These are phyloP conservation scores for Colletotrichum gloeosporioides DNA, from an alignment of 2,329 filamentous ascomycete genomes.

Conservation along the genomic window DNA sequence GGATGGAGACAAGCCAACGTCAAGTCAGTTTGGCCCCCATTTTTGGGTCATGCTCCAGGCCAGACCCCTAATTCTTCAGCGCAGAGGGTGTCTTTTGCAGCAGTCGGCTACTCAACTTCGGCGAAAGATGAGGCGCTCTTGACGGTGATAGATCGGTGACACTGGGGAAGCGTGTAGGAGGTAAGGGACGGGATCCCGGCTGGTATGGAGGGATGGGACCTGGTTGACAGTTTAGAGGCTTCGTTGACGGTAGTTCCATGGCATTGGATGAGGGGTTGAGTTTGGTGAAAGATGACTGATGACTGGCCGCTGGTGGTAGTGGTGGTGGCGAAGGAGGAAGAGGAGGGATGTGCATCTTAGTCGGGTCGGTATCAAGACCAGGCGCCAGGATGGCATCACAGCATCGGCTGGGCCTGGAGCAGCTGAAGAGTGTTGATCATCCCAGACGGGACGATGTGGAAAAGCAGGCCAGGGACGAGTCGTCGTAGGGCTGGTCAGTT, in stretches of 20 bases:
- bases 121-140: neutral
- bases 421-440: neutral
- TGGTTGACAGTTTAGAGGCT: neutral
- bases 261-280: neutral
- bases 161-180: neutral
- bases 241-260: neutral
- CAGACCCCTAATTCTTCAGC: neutral
- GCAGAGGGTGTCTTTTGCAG: neutral
- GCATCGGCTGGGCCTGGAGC: neutral
- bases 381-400: neutral
- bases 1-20: neutral
- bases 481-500: neutral
- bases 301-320: neutral
- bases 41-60: neutral
- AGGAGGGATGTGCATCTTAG: neutral
- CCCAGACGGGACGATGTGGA: neutral
- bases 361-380: neutral
- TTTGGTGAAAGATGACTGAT: neutral
- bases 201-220: neutral
- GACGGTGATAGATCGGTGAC: neutral
- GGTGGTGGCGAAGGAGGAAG: neutral
- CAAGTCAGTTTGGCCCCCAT: neutral
- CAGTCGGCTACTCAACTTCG: neutral
- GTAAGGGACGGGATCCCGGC: slow-evolving; percentile 2
- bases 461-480: neutral